These are phyloP conservation scores for Kurtzmaniella cleridarum DNA, from an alignment of 805 yeast genomes.

Conservation along the genomic window DNA sequence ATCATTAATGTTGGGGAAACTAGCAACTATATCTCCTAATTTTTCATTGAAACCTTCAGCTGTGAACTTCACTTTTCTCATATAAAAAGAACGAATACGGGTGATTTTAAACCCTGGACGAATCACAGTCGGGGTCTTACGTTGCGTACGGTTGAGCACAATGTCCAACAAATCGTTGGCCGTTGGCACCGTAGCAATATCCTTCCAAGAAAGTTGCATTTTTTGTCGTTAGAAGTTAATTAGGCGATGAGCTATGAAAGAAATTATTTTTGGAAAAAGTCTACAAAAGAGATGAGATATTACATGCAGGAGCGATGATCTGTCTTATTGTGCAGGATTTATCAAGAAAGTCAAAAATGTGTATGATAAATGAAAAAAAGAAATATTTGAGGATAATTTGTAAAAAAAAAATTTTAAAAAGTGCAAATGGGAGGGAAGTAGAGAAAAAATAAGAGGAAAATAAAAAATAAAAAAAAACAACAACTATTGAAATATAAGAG, in stretches of 20 bases:
- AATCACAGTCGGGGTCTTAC: constrained; percentile 98
- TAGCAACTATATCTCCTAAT: constrained; percentile 74
- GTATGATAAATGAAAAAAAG: background rate
- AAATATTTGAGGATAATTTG: background rate
- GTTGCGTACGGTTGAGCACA: constrained; percentile 93
- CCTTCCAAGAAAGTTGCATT: constrained; percentile 98
- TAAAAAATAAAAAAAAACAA: constrained; percentile 3
- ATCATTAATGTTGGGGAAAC: constrained; percentile 95
- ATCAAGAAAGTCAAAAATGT: background rate
- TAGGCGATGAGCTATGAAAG: background rate
- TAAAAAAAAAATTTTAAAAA: background rate
- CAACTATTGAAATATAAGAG: no score
- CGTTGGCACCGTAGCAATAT: constrained; percentile 91
- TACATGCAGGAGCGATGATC: background rate
- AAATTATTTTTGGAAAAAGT: background rate
- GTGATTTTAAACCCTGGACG: constrained; percentile 95
- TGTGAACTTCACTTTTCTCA: constrained; percentile 96
- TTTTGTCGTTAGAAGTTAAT: constrained; percentile 6
- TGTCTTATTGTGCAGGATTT: background rate
- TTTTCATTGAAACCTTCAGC: constrained; percentile 95
- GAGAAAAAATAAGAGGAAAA: background rate
- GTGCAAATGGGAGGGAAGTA: background rate
- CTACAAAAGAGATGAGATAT: constrained; percentile 1
- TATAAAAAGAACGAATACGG: constrained; percentile 94
- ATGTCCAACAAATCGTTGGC: constrained; percentile 93